phyloP scores from a whole-genome alignment of 2,329 filamentous ascomycete genomes.

The Achaetomium macrosporum region DNA sequence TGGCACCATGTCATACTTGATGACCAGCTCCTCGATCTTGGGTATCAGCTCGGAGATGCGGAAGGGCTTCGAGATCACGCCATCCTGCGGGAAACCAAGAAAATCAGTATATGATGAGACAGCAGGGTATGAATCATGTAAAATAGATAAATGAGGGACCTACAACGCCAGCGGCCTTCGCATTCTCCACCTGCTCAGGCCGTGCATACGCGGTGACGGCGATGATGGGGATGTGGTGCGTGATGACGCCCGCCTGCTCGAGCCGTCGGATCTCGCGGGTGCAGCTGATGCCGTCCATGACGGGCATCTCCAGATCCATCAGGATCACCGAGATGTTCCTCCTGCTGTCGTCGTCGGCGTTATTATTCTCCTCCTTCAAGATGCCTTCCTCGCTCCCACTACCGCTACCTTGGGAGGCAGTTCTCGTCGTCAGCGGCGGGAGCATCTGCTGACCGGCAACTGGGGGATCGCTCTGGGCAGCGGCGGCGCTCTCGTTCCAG shows the following conservation, averaged over 20 bases:
- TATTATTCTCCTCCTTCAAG: not conserved
- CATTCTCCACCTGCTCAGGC: slow-evolving; percentile 65
- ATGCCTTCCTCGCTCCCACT: too few relatives aligned
- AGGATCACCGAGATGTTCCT: slow-evolving; percentile 60
- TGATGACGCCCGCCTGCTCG: slow-evolving; percentile 56
- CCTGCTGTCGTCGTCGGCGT: slow-evolving; percentile 30
- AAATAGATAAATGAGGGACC: slow-evolving; percentile 28
- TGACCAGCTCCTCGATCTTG: slow-evolving; percentile 54
- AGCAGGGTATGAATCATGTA: not conserved
- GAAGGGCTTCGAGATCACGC: slow-evolving; percentile 76
- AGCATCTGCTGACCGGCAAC: not conserved
- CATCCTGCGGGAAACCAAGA: slow-evolving; percentile 47
- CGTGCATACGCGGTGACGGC: slow-evolving; percentile 79
- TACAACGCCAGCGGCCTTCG: slow-evolving; percentile 67
- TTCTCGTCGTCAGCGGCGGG: not conserved
- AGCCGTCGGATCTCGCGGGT: slow-evolving; percentile 63
- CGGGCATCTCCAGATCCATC: slow-evolving; percentile 77
- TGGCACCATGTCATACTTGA: slow-evolving; percentile 15
- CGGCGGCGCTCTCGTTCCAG: slow-evolving; percentile 35
- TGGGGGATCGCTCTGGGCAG: not conserved
- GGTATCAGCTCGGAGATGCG: slow-evolving; percentile 64
- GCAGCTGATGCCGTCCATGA: slow-evolving; percentile 76
- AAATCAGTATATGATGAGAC: not conserved
- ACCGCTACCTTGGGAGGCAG: too few relatives aligned
- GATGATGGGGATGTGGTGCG: slow-evolving; percentile 67